phyloP scores from a whole-genome alignment of 192 early-diverging fungal genomes.

The Chytriomyces sp. region DNA sequence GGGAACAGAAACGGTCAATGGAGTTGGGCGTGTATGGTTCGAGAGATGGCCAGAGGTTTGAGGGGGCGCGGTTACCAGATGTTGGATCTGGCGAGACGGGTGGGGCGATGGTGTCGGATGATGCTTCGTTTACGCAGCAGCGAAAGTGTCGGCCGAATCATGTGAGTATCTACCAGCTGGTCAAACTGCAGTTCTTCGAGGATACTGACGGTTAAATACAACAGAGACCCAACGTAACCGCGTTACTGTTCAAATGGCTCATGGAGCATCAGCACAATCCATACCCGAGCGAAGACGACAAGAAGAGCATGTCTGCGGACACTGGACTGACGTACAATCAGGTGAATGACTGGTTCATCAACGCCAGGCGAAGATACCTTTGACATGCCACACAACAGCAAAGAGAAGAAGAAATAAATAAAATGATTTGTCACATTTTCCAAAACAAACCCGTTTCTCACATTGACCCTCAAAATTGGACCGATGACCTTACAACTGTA shows the following conservation, averaged over 20 bases:
- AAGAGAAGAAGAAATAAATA: not conserved
- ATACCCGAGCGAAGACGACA: slow-evolving; percentile 72
- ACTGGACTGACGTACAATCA: slow-evolving; percentile 68
- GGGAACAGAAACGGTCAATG: not conserved
- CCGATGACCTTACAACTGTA: too few relatives aligned
- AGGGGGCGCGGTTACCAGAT: not conserved
- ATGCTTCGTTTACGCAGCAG: not conserved
- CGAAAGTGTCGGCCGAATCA: slow-evolving; percentile 23
- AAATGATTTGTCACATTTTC: not conserved
- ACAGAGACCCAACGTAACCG: slow-evolving; percentile 37
- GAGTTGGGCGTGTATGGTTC: not conserved
- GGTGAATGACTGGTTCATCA: slow-evolving; percentile 81
- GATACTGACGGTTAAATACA: not conserved
- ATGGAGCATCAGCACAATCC: slow-evolving; percentile 67
- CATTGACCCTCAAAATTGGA: too few relatives aligned
- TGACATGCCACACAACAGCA: not conserved
- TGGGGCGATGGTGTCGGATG: not conserved
- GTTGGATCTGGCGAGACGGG: not conserved
- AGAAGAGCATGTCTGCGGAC: slow-evolving; percentile 53
- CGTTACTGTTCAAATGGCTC: slow-evolving; percentile 66
- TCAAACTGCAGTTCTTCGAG: not conserved
- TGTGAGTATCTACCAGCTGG: not conserved
- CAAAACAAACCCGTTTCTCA: too few relatives aligned
- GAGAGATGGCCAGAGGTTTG: not conserved
- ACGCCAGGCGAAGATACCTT: slow-evolving; percentile 64